Evolutionary conservation across 495 filamentous ascomycete species (phyloP), one percentile per base, ranked within the genome.

Genomic region (Daldinia loculata): DNA sequence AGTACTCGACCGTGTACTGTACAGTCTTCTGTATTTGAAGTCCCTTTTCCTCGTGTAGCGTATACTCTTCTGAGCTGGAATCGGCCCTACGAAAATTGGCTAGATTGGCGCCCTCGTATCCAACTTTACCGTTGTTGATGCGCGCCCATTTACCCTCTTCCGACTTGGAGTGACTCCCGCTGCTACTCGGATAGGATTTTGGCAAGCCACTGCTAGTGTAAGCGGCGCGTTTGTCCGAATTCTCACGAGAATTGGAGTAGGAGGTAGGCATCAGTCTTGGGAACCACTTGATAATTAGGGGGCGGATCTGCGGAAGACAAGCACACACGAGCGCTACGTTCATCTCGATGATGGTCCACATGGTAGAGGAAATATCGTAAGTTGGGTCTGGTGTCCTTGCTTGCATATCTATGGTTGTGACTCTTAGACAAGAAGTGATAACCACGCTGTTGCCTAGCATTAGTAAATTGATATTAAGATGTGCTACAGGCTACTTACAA

Each of bases 311-410:
- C 19, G 84, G 84, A 15, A 86, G 77, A 61, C 80, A 85, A 39
- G 83, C 83, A 66, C 81, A 85, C 27, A 85, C 80, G 56, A 85
- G 81, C 8, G 79, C 83, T 4, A 82, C 71, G 58, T 83, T 81
- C 56, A 80, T 76, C 63, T 86, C 84, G 43, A 83, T 78, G 7
- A 82, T 70, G 2, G 83, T 83, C 82, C 82, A 87, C 75, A 84
- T 81, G 0, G 80, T 81, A 3, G 80, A 82, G 6, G 66, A 70
- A 19, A 85, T 74, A 22, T 80, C 66, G 56, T 72, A 76, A 3
- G 70, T 69, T 14, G 64, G 69, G 52, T 79, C 77, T 11, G 63
- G 67, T 6, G 68, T 74, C 29, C 58, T 77, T 0, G 77, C 70
- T 38, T 71, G 66, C 9, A 75, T 51, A 32, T 79, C 69, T 38